A percentile compares a stretch with the other conserved stretches of the same genome.
Conservation (phyloP, 2,329 filamentous ascomycete genomes). For the Penicillium sclerotigenum region DNA sequence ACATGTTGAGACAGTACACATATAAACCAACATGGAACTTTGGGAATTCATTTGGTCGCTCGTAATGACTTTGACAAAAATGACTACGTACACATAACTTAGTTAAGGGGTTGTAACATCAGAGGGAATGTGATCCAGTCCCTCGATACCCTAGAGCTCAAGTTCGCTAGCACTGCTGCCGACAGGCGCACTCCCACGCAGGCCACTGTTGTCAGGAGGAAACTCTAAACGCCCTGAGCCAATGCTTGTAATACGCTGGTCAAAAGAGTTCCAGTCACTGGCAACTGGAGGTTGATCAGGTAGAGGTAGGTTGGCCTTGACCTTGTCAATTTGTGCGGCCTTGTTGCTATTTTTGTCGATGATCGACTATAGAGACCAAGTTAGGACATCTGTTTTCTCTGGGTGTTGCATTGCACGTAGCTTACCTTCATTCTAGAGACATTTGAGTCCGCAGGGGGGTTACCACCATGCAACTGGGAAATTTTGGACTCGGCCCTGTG, state of each 20-base stretch:
- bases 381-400: background rate
- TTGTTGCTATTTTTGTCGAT: constrained; percentile 51
- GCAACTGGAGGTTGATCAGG: constrained; percentile 72
- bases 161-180: constrained; percentile 52
- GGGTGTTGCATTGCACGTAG: background rate
- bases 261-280: constrained; percentile 75
- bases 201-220: constrained; percentile 49
- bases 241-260: constrained; percentile 66
- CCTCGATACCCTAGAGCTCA: constrained; percentile 62
- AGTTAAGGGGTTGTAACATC: constrained; percentile 55
- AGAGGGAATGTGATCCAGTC: constrained; percentile 54
- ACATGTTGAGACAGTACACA: background rate
- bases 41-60: constrained; percentile 12
- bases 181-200: constrained; percentile 60
- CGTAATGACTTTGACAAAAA: constrained; percentile 16
- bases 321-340: constrained; percentile 63
- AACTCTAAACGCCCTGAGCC: constrained; percentile 59
- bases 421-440: constrained; percentile 40
- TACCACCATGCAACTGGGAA: background rate
- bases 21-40: background rate
- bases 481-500: background rate
- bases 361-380: constrained; percentile 30
- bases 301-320: constrained; percentile 70
- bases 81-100: constrained; percentile 27
- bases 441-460: background rate